Evolutionary conservation across 2,329 filamentous ascomycete genomes (phyloP).

Genomic region (Apiospora malaysiana): DNA sequence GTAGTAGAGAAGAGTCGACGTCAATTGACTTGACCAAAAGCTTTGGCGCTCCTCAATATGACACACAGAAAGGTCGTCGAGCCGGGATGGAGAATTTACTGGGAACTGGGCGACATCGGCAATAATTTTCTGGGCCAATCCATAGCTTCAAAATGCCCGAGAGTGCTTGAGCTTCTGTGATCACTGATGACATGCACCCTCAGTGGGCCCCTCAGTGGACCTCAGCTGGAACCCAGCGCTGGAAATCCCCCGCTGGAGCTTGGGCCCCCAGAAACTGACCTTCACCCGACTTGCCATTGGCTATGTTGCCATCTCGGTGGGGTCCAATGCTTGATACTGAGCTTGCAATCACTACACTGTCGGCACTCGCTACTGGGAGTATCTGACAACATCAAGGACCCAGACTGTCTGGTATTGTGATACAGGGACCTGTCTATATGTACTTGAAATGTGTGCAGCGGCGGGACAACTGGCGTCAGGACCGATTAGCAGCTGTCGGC

Average conservation of each 20-base stretch:
- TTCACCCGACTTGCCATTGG: not conserved
- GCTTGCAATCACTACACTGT: not conserved
- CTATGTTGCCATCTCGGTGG: slow-evolving; percentile 8
- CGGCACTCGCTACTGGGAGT: too few relatives aligned
- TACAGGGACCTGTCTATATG: too few relatives aligned
- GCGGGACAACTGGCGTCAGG: too few relatives aligned
- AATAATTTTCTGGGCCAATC: slow-evolving; percentile 17
- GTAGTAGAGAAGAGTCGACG: too few relatives aligned
- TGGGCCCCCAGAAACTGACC: slow-evolving; percentile 16
- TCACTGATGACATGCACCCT: not conserved
- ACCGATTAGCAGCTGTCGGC: too few relatives aligned
- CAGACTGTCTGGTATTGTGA: too few relatives aligned
- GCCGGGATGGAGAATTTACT: not conserved
- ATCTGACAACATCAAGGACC: too few relatives aligned
- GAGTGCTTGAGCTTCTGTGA: not conserved
- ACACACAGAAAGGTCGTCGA: slow-evolving; percentile 2
- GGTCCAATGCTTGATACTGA: not conserved
- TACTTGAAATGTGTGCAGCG: too few relatives aligned
- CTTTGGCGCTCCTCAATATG: not conserved
- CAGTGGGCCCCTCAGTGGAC: not conserved
- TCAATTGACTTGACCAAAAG: not conserved
- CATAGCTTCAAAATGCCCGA: not conserved
- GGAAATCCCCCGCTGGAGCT: slow-evolving; percentile 16
- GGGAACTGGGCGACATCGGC: slow-evolving; percentile 20
- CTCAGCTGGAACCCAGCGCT: not conserved